Conservation (phyloP, 2,329 filamentous ascomycete genomes). For the Botryosphaeria agaves region DNA sequence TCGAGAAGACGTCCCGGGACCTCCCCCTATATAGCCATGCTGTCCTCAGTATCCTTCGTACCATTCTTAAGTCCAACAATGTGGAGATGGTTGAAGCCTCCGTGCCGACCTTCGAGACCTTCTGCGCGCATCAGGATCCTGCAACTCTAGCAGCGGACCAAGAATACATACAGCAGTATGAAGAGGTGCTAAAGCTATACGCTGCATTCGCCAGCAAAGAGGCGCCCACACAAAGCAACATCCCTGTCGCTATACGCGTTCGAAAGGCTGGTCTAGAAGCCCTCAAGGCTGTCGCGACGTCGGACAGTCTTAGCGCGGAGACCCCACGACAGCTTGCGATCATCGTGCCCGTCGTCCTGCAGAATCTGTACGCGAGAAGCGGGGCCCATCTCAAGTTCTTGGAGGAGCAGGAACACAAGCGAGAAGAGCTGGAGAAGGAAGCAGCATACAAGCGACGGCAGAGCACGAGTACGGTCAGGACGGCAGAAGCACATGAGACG, state of each 20-base stretch:
- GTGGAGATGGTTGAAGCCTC: slow-evolving; percentile 88
- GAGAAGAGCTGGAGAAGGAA: slow-evolving; percentile 52
- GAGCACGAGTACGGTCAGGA: slow-evolving; percentile 64
- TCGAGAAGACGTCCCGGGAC: slow-evolving; percentile 84
- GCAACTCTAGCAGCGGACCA: slow-evolving; percentile 75
- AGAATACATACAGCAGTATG: slow-evolving; percentile 65
- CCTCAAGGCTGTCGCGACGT: slow-evolving; percentile 60
- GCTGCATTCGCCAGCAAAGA: slow-evolving; percentile 47
- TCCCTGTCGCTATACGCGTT: slow-evolving; percentile 54
- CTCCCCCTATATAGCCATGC: slow-evolving; percentile 75
- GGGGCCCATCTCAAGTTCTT: slow-evolving; percentile 53
- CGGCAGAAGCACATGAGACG: slow-evolving; percentile 40
- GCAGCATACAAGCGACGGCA: slow-evolving; percentile 47
- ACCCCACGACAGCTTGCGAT: slow-evolving; percentile 59
- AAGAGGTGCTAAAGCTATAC: slow-evolving; percentile 65
- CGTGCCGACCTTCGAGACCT: slow-evolving; percentile 68
- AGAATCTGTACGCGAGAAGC: slow-evolving; percentile 66
- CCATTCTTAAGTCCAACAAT: slow-evolving; percentile 69
- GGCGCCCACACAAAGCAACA: slow-evolving; percentile 29
- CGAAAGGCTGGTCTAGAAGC: slow-evolving; percentile 43
- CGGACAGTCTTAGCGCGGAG: slow-evolving; percentile 60
- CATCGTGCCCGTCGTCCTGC: slow-evolving; percentile 69
- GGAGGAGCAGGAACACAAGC: slow-evolving; percentile 45
- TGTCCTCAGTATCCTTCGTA: slow-evolving; percentile 68
- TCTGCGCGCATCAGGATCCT: slow-evolving; percentile 77